Conservation (phyloP, 2,329 filamentous ascomycete species). For the Beauveria rudraprayagi region DNA sequence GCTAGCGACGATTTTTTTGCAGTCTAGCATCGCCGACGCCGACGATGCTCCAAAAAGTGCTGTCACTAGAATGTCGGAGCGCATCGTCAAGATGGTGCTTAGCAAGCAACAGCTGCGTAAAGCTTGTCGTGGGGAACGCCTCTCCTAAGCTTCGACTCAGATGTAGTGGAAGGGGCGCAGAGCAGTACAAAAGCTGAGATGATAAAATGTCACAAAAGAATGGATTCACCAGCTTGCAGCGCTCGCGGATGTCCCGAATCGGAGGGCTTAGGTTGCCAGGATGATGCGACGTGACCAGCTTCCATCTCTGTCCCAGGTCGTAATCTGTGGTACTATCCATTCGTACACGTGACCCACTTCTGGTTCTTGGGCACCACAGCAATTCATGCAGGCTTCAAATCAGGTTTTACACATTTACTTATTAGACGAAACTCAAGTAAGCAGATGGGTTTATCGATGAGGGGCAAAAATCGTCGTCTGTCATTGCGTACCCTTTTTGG, state of each 20-base stretch:
- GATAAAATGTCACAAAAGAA: slow-evolving; percentile 3
- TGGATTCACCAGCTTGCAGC: slow-evolving; percentile 2
- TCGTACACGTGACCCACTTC: slow-evolving; percentile 9
- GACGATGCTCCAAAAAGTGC: slow-evolving; percentile 30
- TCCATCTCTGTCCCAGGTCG: neutral
- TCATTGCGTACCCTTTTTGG: too few relatives aligned
- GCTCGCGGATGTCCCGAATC: neutral
- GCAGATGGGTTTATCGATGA: too few relatives aligned
- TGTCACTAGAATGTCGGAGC: slow-evolving; percentile 29
- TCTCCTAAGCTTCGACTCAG: neutral
- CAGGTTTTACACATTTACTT: neutral
- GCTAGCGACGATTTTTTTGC: slow-evolving; percentile 52
- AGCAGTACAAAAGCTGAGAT: neutral
- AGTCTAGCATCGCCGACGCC: slow-evolving; percentile 47
- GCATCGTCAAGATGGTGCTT: slow-evolving; percentile 25
- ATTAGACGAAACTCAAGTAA: too few relatives aligned
- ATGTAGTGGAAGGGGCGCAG: neutral
- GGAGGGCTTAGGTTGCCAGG: neutral
- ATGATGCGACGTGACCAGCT: neutral
- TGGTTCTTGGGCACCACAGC: neutral
- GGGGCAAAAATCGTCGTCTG: too few relatives aligned
- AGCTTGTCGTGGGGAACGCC: neutral
- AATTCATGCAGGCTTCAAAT: neutral
- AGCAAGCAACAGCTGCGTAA: neutral
- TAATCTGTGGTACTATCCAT: neutral